Percentiles rank a stretch among this genome's conserved stretches.
Conservation (phyloP, 345 rosid genomes). For the Leavenworthia alabamica region DNA sequence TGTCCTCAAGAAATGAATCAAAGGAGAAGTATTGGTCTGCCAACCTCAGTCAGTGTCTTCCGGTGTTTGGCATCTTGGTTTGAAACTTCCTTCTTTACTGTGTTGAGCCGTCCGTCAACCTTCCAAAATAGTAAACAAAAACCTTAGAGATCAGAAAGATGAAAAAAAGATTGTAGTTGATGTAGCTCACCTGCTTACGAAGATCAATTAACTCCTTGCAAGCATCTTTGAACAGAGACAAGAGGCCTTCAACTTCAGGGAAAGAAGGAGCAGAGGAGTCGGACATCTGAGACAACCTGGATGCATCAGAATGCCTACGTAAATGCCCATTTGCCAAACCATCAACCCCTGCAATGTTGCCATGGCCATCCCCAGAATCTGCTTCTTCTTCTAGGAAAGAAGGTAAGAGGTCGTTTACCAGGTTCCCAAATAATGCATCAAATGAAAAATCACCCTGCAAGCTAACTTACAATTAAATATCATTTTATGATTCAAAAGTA, state of each 20-base stretch:
- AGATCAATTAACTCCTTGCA: constrained; percentile 87
- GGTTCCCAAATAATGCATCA: constrained; percentile 87
- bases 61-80: constrained; percentile 91
- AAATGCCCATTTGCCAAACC: constrained; percentile 60
- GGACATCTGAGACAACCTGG: constrained; percentile 27
- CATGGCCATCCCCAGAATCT: constrained; percentile 52
- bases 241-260: constrained; percentile 89
- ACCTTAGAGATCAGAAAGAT: too few relatives aligned
- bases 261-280: constrained; percentile 76
- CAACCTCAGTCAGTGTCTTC: constrained; percentile 87
- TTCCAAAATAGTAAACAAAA: too few relatives aligned
- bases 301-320: constrained; percentile 52
- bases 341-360: constrained; percentile 37
- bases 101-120: constrained; percentile 85
- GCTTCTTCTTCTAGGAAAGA: constrained; percentile 77
- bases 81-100: constrained; percentile 87
- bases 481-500: neutral
- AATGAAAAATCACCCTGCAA: constrained; percentile 93
- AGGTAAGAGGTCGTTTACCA: constrained; percentile 80
- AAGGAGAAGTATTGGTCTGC: constrained; percentile 15
- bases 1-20: neutral
- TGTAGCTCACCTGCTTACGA: constrained; percentile 57
- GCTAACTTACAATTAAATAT: neutral
- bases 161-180: neutral
- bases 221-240: constrained; percentile 82